Conservation (phyloP, 768 basidiomycete genomes). For the Tricholoma bakamatsutake region DNA sequence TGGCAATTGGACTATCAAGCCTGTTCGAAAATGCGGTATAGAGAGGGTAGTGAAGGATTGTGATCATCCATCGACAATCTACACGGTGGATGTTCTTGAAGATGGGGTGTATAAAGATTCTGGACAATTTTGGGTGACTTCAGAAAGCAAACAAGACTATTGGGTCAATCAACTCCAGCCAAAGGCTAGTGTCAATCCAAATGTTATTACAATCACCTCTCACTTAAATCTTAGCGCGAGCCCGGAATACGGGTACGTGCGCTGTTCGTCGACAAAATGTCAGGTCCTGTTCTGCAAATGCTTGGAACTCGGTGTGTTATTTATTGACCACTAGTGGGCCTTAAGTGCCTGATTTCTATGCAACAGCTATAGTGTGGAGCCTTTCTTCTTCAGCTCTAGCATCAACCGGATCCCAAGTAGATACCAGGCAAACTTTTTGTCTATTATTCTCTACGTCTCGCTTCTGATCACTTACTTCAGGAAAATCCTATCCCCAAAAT, state of each 20-base stretch:
- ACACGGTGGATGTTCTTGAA: background rate
- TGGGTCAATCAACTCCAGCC: background rate
- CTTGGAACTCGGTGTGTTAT: background rate
- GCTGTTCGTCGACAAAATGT: background rate
- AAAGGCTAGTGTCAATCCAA: background rate
- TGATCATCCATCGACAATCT: background rate
- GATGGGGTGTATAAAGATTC: background rate
- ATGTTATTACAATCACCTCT: background rate
- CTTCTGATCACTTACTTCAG: background rate
- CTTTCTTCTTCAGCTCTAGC: conserved; percentile 65
- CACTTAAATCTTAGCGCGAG: background rate
- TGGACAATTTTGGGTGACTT: background rate
- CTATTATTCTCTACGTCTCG: background rate
- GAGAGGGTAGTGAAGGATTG: background rate
- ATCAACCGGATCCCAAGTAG: conserved; percentile 64
- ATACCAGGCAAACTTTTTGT: conserved; percentile 56
- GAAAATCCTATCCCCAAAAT: background rate
- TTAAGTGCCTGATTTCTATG: background rate
- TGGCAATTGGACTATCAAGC: background rate
- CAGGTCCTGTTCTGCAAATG: background rate
- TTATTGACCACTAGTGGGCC: background rate
- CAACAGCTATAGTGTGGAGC: conserved; percentile 50
- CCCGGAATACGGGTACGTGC: background rate
- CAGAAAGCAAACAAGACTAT: background rate
- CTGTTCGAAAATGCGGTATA: background rate